These are phyloP conservation scores for Trypanosoma lewisi DNA, from an alignment of 208 protist genomes.

Conservation along the genomic window DNA sequence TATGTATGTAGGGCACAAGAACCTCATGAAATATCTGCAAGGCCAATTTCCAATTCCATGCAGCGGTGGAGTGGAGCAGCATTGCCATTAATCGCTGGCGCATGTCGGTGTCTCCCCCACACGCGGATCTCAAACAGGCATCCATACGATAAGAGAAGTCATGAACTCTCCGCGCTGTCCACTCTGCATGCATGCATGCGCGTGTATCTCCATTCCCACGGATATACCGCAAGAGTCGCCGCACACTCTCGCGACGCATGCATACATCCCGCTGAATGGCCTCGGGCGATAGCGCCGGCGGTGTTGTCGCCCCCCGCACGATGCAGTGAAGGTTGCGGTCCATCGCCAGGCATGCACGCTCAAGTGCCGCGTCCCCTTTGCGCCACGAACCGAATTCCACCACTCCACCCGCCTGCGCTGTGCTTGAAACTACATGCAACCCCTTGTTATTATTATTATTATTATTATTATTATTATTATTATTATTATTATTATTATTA, in stretches of 20 bases:
- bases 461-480: too few relatives aligned
- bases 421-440: neutral
- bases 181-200: neutral
- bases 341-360: constrained; percentile 16
- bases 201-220: neutral
- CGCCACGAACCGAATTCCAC: constrained; percentile 27
- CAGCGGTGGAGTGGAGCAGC: constrained; percentile 5
- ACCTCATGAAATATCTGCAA: constrained; percentile 11
- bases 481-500: too few relatives aligned
- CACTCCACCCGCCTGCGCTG: neutral
- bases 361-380: constrained; percentile 9
- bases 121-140: constrained; percentile 1
- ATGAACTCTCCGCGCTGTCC: neutral
- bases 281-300: constrained; percentile 21
- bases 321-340: constrained; percentile 31
- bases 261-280: constrained; percentile 13
- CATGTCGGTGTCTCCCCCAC: neutral
- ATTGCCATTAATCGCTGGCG: constrained; percentile 7
- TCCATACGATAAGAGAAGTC: constrained; percentile 4
- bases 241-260: neutral
- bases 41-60: constrained; percentile 3
- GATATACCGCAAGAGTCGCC: neutral
- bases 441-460: too few relatives aligned
- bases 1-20: constrained; percentile 10
- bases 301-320: constrained; percentile 29